phyloP scores from a whole-genome alignment of 1,284 basidiomycete species.

The Cutaneotrichosporon sp. region DNA sequence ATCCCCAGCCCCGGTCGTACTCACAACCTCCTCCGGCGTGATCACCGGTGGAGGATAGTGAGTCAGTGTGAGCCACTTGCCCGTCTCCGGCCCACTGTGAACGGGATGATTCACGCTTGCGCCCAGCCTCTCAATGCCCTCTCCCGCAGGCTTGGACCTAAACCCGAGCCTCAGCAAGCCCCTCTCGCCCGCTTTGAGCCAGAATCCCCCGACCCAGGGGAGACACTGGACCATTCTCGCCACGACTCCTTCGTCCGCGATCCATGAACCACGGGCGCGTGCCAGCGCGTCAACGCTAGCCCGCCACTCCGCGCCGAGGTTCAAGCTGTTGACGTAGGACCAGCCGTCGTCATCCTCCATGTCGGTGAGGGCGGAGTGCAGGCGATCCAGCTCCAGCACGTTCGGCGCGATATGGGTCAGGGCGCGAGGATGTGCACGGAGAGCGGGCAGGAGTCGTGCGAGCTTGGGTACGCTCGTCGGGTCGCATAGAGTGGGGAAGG shows the following conservation, averaged over 20 bases:
- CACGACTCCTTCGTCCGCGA: conserved; percentile 55
- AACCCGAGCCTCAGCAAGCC: conserved; percentile 46
- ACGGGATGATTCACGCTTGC: conserved; percentile 43
- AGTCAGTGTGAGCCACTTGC: conserved; percentile 55
- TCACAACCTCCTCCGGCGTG: conserved; percentile 54
- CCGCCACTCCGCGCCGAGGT: conserved; percentile 61
- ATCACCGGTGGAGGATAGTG: conserved; percentile 63
- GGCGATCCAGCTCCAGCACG: conserved; percentile 63
- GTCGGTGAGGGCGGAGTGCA: conserved; percentile 53
- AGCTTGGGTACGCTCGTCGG: conserved; percentile 84
- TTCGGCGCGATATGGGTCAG: conserved; percentile 74
- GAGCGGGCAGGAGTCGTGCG: conserved; percentile 61
- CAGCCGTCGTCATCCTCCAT: conserved; percentile 15
- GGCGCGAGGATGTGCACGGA: conserved; percentile 49
- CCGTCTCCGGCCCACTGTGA: conserved; percentile 12
- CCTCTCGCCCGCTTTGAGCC: conserved; percentile 73
- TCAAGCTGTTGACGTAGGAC: conserved; percentile 57
- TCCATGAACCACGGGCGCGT: conserved; percentile 3
- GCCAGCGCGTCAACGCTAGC: conserved; percentile 56
- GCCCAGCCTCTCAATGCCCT: conserved; percentile 41
- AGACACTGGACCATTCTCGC: conserved; percentile 74
- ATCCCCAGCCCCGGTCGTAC: conserved; percentile 87
- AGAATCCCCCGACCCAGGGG: conserved; percentile 70
- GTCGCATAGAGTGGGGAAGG: conserved; percentile 53
- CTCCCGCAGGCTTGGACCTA: too few relatives aligned